phyloP scores from a whole-genome alignment of 2,329 filamentous ascomycete species.

The Colletotrichum tanaceti region DNA sequence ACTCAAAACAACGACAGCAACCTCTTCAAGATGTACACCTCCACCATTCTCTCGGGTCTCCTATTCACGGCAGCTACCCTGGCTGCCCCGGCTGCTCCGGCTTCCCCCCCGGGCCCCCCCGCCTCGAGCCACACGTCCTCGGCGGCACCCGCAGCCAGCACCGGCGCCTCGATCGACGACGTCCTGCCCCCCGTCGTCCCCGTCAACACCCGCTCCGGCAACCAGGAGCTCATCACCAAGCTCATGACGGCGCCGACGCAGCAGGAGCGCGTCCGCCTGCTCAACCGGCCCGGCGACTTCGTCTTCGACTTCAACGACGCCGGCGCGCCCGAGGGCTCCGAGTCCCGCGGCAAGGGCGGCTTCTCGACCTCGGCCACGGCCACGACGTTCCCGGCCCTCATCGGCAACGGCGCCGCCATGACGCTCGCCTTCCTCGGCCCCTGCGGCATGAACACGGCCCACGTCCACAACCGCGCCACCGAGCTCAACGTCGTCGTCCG shows the following conservation, averaged over 20 bases:
- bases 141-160: conserved; percentile 7
- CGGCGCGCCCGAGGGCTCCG: conserved; percentile 30
- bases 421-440: conserved; percentile 61
- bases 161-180: conserved; percentile 40
- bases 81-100: conserved; percentile 40
- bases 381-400: conserved; percentile 62
- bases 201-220: conserved; percentile 58
- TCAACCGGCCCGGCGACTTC: conserved; percentile 52
- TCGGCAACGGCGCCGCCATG: conserved; percentile 59
- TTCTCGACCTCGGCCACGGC: conserved; percentile 54
- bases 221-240: conserved; percentile 60
- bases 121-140: conserved; percentile 1
- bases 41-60: conserved; percentile 33
- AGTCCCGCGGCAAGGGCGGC: conserved; percentile 52
- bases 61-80: conserved; percentile 39
- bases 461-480: conserved; percentile 60
- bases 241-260: conserved; percentile 52
- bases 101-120: too few relatives aligned
- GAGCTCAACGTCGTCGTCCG: conserved; percentile 60
- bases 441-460: conserved; percentile 64
- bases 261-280: conserved; percentile 48
- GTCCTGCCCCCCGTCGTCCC: conserved; percentile 46
- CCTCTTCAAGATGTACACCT: conserved; percentile 37
- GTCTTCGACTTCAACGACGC: conserved; percentile 57
- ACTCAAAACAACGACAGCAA: background rate